Evolutionary conservation across 23 red algal genomes (phyloP), one percentile per base, ranked within the genome.

Genomic region (Gracilaria domingensis): DNA sequence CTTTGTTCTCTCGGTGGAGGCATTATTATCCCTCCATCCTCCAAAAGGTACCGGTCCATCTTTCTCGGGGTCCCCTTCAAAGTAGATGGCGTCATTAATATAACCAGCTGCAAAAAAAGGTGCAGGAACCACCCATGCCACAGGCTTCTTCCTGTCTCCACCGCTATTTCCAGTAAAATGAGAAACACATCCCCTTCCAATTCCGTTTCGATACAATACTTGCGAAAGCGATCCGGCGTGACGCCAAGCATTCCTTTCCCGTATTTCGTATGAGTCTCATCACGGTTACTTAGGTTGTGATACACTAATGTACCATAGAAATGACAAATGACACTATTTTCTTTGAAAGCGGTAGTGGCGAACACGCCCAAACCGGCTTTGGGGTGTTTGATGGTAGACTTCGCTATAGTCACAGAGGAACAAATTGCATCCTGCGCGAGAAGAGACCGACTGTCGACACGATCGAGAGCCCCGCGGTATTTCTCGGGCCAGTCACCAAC

Each of bases 271-370:
- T 29, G 32, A 18, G 18, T n/a, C 36, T 60, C 25, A 29, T 65
- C 25, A 34, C 80, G 20, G 17, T 55, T 62, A 29, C 32, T 29
- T 29, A 84, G 29, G 30, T 84, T 39, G 36, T 84, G 49, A 39
- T 84, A 84, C 26, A 67, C 80, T 20, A 84, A 28, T 21, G 80
- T 84, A 32, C 80, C 80, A 36, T 39, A 84, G 51, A 62, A 84
- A 29, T 61, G 57, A 34, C 50, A 60, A 60, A 84, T 64, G 14
- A 61, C 32, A 61, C 32, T 14, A 9, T 28, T 28, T 2, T 40
- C 30, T 45, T 35, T 28, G 56, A 84, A 84, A 1, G 29, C 13
- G 16, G 14, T 20, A 36, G 80, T 49, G 16, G 55, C 56, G 39
- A 61, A 84, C 25, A 64, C 54, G 12, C 80, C 80, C 54, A 60